Evolutionary conservation across 1,139 yeast species (phyloP).

Genomic region (Taiozyma sp.): DNA sequence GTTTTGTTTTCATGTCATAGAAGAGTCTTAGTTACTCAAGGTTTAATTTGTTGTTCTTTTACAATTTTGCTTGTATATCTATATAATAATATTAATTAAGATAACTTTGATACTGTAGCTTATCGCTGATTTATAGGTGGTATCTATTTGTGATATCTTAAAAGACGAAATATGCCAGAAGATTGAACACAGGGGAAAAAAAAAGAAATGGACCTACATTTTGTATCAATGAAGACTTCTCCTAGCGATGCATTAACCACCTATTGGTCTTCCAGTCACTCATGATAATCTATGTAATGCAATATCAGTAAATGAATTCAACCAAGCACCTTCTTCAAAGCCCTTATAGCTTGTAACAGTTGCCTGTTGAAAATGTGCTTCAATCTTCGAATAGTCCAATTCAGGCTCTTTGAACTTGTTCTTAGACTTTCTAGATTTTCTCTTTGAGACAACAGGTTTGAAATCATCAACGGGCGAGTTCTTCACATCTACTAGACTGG

Average conservation of each 20-base stretch:
- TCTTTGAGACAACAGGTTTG: constrained; percentile 22
- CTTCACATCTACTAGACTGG: constrained; percentile 23
- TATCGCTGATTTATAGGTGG: too few species aligned
- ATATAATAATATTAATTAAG: not conserved
- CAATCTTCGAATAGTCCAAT: constrained; percentile 34
- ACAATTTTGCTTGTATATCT: not conserved
- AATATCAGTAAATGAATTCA: constrained; percentile 50
- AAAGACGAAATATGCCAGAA: too few species aligned
- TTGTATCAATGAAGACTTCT: too few species aligned
- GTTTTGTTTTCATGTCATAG: not conserved
- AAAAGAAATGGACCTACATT: too few species aligned
- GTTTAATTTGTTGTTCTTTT: not conserved
- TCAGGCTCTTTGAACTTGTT: constrained; percentile 30
- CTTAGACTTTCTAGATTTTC: constrained; percentile 28
- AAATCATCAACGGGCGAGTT: constrained; percentile 20
- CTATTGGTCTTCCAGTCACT: not conserved
- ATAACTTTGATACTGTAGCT: not conserved
- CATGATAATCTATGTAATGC: constrained; percentile 34
- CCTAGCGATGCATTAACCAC: too few species aligned
- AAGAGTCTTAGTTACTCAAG: not conserved
- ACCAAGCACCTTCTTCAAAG: constrained; percentile 38
- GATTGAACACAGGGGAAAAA: too few species aligned
- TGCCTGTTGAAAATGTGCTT: constrained; percentile 32
- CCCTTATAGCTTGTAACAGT: constrained; percentile 21
- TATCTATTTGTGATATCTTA: too few species aligned